Evolutionary conservation across 1,139 yeast species (phyloP).

Genomic region (Suhomyces bribrorum): DNA sequence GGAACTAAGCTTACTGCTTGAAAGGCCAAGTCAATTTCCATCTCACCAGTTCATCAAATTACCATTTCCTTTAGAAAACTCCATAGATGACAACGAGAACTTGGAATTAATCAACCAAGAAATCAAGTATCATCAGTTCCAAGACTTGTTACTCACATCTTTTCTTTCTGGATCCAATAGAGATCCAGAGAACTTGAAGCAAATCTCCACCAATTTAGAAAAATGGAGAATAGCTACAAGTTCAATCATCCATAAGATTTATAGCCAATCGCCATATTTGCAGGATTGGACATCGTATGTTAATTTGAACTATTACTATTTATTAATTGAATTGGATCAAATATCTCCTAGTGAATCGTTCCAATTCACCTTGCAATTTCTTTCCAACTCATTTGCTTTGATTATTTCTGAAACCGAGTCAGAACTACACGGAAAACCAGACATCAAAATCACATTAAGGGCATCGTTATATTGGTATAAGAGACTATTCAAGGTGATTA

Average conservation of each 20-base stretch:
- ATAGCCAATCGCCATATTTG: slow-evolving; percentile 27
- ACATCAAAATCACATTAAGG: slow-evolving; percentile 14
- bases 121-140: slow-evolving; percentile 23
- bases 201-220: slow-evolving; percentile 31
- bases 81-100: slow-evolving; percentile 21
- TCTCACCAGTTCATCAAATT: slow-evolving; percentile 21
- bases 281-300: slow-evolving; percentile 37
- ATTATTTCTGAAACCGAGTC: slow-evolving; percentile 27
- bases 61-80: slow-evolving; percentile 14
- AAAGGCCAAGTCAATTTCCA: slow-evolving; percentile 41
- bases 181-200: slow-evolving; percentile 17
- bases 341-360: slow-evolving; percentile 38
- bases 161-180: slow-evolving; percentile 8
- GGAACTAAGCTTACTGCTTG: slow-evolving; percentile 35
- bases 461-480: slow-evolving; percentile 34
- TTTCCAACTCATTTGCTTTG: slow-evolving; percentile 43
- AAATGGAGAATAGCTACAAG: slow-evolving; percentile 39
- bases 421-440: slow-evolving; percentile 4
- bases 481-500: slow-evolving; percentile 39
- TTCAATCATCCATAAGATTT: slow-evolving; percentile 28
- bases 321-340: slow-evolving; percentile 45
- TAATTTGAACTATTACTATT: slow-evolving; percentile 41
- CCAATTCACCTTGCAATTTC: slow-evolving; percentile 45
- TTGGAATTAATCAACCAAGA: slow-evolving; percentile 23
- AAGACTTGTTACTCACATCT: slow-evolving; percentile 19